A percentile compares a stretch with the other conserved stretches of the same genome.
These are phyloP conservation scores for Trichoderma aggressivum DNA, from an alignment of 2,329 filamentous ascomycete genomes.

Conservation along the genomic window DNA sequence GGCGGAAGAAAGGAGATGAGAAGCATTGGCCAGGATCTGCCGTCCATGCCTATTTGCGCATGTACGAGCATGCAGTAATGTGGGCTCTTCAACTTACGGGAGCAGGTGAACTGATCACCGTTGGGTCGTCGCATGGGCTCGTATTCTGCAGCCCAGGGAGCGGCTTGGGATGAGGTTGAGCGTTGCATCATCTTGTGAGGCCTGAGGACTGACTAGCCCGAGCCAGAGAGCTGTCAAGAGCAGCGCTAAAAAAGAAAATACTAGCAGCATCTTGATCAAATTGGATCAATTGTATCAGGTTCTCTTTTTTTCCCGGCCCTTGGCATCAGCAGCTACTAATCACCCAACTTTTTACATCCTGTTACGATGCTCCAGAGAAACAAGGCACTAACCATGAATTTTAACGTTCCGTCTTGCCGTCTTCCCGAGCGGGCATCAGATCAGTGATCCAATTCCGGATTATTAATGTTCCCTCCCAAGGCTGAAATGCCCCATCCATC, in stretches of 20 bases:
- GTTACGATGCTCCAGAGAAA: background rate
- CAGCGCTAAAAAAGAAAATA: background rate
- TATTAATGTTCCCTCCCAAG: background rate
- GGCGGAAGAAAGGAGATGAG: background rate
- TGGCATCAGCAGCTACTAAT: background rate
- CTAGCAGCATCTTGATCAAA: background rate
- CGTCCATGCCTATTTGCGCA: background rate
- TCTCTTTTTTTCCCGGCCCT: background rate
- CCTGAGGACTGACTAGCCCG: background rate
- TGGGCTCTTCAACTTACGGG: background rate
- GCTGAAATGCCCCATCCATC: background rate
- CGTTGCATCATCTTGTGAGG: background rate
- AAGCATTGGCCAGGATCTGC: background rate
- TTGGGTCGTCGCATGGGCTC: constrained; percentile 7
- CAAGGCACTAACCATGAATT: background rate
- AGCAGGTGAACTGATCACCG: constrained; percentile 8
- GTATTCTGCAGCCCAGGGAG: background rate
- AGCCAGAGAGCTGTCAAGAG: background rate
- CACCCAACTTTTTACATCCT: background rate
- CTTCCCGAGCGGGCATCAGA: background rate
- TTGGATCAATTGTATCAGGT: background rate
- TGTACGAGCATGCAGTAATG: background rate
- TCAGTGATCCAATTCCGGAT: background rate
- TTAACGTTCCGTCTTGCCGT: background rate
- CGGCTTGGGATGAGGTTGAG: background rate